Base-by-base conservation (phyloP, 805 yeast genomes). In the Yarrowia alimentaria region DNA sequence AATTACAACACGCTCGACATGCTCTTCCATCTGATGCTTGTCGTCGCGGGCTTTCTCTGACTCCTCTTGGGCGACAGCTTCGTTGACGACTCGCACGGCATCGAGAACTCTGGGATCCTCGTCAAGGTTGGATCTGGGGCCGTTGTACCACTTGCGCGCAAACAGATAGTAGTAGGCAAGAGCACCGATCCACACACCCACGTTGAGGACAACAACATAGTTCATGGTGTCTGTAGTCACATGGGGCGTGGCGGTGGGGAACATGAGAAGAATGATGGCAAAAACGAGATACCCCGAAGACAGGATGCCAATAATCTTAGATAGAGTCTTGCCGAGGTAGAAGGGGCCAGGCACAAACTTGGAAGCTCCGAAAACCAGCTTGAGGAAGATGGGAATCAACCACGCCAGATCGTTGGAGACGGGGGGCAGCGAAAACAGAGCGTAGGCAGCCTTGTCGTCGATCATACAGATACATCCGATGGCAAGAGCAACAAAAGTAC, bases 281-380 rank as follows among this genome's bases (percentile, higher is more conserved):
- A 74, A 83, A 0, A 60, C 55, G 47, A 78, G 73, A 72, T 79
- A 84, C 5, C 66, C 43, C 9, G 71, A 71, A 0, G 85, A 71
- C 16, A 71, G 59, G 62, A 73, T 60, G 45, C 77, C 76, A 29
- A 79, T 63, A 8, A 64, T 59, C 16, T 71, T 72, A 9, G 80
- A 74, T 61, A 69, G 58, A 20, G 62, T 45, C 11, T 68, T 66
- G 24, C 91, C 91, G 33, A 81, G 62, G 61, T 78, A 75, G 61
- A 83, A 83, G 5, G 79, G 78, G 4, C 91, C 93, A 2, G 87
- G 87, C 11, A 61, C 68, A 58, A 81, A 80, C 10, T 67, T 65
- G 50, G 68, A 68, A 28, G 80, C 81, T 28, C 68, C 68, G 50
- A 53, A 60, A 1, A 80, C 74, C 43, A 78, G 66, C 49, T 78